A percentile compares a stretch with the other conserved stretches of the same genome.
These are phyloP conservation scores for Datisca glomerata DNA, from an alignment of 306 rosid genomes.

Conservation along the genomic window DNA sequence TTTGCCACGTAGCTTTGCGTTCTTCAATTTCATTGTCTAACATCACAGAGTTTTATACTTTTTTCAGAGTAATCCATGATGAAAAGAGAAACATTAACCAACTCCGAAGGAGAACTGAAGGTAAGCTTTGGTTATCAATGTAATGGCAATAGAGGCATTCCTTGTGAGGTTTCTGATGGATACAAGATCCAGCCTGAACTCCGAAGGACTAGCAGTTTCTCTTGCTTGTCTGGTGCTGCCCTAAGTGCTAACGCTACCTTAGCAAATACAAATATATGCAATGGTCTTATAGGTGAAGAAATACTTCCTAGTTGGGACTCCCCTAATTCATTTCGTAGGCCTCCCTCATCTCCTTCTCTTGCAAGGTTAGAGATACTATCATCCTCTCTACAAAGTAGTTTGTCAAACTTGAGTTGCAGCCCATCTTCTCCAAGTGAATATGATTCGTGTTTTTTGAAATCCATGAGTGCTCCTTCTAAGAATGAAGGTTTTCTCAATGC, in stretches of 20 bases:
- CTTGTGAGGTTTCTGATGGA: conserved; percentile 25
- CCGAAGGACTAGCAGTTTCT: conserved; percentile 73
- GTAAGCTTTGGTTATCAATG: conserved; percentile 97
- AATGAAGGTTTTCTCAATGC: conserved; percentile 68
- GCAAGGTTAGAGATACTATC: conserved; percentile 69
- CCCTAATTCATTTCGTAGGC: conserved; percentile 79
- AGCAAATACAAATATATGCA: conserved; percentile 92
- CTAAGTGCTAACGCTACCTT: conserved; percentile 91
- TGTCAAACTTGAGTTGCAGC: conserved; percentile 81
- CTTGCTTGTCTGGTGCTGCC: conserved; percentile 98
- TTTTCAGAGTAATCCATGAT: conserved; percentile 12
- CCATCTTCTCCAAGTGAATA: conserved; percentile 57
- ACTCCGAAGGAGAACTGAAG: conserved; percentile 66
- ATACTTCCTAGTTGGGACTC: conserved; percentile 97
- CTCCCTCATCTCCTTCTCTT: conserved; percentile 67
- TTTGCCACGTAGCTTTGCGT: neutral
- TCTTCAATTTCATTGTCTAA: no score
- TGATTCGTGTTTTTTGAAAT: conserved; percentile 46
- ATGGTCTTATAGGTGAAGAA: conserved; percentile 80
- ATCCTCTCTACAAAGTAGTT: conserved; percentile 63
- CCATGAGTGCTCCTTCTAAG: conserved; percentile 46
- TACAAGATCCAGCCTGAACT: conserved; percentile 33
- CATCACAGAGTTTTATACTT: conserved; percentile 1
- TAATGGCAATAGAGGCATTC: conserved; percentile 28
- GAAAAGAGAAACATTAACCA: conserved; percentile 32